These are phyloP conservation scores for Achaetomium macrosporum DNA, from an alignment of 2,329 filamentous ascomycete species.

Conservation along the genomic window DNA sequence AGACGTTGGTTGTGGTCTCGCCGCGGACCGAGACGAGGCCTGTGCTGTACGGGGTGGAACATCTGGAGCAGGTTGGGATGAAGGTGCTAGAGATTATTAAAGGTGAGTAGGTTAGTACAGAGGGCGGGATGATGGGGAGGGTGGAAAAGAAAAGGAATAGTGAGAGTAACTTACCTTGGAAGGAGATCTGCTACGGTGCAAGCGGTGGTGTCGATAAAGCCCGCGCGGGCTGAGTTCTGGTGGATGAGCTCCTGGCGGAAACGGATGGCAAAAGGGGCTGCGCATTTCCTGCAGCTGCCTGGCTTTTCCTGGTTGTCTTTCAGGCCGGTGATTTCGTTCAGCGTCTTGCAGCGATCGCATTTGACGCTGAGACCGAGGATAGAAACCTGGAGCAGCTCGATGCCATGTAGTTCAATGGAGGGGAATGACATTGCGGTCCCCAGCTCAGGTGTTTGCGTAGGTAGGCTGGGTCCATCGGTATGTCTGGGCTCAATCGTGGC, in stretches of 20 bases:
- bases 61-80: constrained; percentile 69
- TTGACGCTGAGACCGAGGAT: constrained; percentile 66
- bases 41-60: constrained; percentile 61
- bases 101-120: background rate
- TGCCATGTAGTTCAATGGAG: constrained; percentile 66
- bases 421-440: constrained; percentile 78
- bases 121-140: too few species aligned
- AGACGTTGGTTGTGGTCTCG: constrained; percentile 67
- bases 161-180: constrained; percentile 54
- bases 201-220: constrained; percentile 70
- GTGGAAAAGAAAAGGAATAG: constrained; percentile 3
- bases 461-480: constrained; percentile 23
- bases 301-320: constrained; percentile 45
- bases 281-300: constrained; percentile 55
- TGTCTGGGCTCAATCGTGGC: constrained; percentile 29
- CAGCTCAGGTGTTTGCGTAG: constrained; percentile 46
- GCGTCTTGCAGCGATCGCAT: constrained; percentile 72
- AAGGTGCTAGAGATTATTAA: constrained; percentile 53
- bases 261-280: constrained; percentile 42
- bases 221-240: constrained; percentile 64
- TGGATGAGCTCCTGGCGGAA: constrained; percentile 69
- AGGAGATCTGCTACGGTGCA: constrained; percentile 72
- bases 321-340: constrained; percentile 62
- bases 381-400: constrained; percentile 67
- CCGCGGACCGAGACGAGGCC: constrained; percentile 69